Percentiles rank a stretch among this genome's conserved stretches.
These are phyloP conservation scores for Skeletonema costatum DNA, from an alignment of 108 stramenopile species.

Conservation along the genomic window DNA sequence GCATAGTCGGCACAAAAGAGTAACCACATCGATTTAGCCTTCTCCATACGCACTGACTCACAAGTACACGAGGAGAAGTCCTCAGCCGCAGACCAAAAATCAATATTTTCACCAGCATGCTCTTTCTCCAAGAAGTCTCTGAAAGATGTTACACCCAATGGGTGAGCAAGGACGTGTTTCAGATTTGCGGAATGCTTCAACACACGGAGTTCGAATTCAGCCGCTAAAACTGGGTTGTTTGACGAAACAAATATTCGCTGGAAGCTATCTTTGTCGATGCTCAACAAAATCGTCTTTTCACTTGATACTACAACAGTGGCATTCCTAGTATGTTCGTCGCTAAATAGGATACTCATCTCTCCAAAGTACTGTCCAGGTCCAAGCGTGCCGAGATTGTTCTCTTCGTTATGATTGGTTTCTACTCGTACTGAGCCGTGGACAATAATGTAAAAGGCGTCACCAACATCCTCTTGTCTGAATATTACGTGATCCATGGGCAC, in stretches of 20 bases:
- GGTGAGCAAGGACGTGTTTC: conserved; percentile 43
- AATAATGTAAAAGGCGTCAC: conserved; percentile 57
- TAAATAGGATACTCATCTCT: conserved; percentile 82
- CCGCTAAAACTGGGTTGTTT: conserved; percentile 18
- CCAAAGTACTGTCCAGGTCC: conserved; percentile 87
- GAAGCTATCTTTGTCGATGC: conserved; percentile 53
- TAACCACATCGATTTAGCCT: conserved; percentile 32
- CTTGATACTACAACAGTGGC: conserved; percentile 46
- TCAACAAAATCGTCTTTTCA: conserved; percentile 48
- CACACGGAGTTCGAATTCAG: conserved; percentile 51
- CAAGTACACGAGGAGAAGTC: conserved; percentile 7
- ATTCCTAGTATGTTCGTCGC: conserved; percentile 29
- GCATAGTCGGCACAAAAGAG: conserved; percentile 36
- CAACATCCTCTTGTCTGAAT: conserved; percentile 52
- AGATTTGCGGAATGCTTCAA: conserved; percentile 41
- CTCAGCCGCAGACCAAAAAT: conserved; percentile 46
- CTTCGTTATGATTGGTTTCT: conserved; percentile 20
- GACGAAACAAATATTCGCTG: conserved; percentile 38
- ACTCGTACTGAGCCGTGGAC: conserved; percentile 53
- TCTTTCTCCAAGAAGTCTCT: conserved; percentile 39
- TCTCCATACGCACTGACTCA: background rate
- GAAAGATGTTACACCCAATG: conserved; percentile 36
- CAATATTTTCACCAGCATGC: conserved; percentile 57
- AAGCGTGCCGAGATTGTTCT: conserved; percentile 71
- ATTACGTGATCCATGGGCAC: conserved; percentile 43